A percentile compares a stretch with the other conserved stretches of the same genome.
These are phyloP conservation scores for Sporothrix globosa DNA, from an alignment of 2,329 filamentous ascomycete species.

Conservation along the genomic window DNA sequence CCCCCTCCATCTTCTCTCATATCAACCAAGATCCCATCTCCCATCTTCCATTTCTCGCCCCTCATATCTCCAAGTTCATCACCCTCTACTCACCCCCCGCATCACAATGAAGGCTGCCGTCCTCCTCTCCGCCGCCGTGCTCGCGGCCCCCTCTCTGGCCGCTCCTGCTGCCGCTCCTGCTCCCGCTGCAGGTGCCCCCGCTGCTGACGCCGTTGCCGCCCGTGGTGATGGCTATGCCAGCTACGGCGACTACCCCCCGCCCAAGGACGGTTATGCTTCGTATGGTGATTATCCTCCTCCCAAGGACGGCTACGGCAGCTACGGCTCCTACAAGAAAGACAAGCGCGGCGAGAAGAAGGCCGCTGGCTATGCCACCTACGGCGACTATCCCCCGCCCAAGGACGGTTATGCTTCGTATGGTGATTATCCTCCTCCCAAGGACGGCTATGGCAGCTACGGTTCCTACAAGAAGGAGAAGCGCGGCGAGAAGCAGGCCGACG, in stretches of 20 bases:
- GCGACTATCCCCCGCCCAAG: slow-evolving; percentile 23
- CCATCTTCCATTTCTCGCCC: neutral
- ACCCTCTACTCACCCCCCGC: neutral
- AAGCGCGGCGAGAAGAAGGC: neutral
- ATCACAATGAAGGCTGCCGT: slow-evolving; percentile 30
- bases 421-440: neutral
- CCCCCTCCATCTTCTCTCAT: neutral
- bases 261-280: neutral
- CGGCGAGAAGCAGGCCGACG: neutral
- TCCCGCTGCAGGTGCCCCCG: slow-evolving; percentile 13
- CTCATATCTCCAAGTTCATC: neutral
- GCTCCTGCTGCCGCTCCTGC: slow-evolving; percentile 25
- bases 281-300: neutral
- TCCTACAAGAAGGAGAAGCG: slow-evolving; percentile 23
- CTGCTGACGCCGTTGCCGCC: slow-evolving; percentile 21
- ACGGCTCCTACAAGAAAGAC: slow-evolving; percentile 31
- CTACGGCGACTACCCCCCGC: slow-evolving; percentile 30
- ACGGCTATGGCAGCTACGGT: slow-evolving; percentile 32
- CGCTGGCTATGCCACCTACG: slow-evolving; percentile 27
- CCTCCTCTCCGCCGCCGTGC: slow-evolving; percentile 24
- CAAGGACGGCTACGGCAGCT: slow-evolving; percentile 26
- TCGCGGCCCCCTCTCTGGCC: slow-evolving; percentile 27
- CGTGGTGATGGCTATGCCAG: neutral
- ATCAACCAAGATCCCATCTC: neutral
- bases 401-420: too few relatives aligned